Percentiles rank a stretch among this genome's conserved stretches.
These are phyloP conservation scores for Boletus bicolor DNA, from an alignment of 768 basidiomycete genomes.

Conservation along the genomic window DNA sequence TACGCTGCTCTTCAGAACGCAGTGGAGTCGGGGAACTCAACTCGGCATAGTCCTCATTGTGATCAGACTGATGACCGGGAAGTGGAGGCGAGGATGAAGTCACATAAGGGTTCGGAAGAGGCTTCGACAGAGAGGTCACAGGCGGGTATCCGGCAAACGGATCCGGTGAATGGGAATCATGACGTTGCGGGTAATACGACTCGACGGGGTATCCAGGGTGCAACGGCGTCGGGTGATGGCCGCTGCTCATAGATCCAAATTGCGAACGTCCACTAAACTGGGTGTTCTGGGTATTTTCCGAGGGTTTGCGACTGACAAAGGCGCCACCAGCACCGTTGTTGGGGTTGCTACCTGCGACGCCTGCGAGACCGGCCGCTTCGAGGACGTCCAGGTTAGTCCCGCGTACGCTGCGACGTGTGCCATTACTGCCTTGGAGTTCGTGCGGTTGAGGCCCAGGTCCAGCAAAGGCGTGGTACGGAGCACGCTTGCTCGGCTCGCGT, in stretches of 20 bases:
- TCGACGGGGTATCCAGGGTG: slow-evolving; percentile 29
- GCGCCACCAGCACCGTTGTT: slow-evolving; percentile 2
- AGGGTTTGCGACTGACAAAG: slow-evolving; percentile 23
- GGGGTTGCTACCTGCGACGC: not conserved
- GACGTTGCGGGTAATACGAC: slow-evolving; percentile 23
- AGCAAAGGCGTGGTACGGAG: slow-evolving; percentile 41
- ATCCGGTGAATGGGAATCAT: slow-evolving; percentile 20
- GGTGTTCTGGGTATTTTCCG: slow-evolving; percentile 26
- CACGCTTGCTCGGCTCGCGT: slow-evolving; percentile 27
- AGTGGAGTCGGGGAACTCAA: slow-evolving; percentile 2
- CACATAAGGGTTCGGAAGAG: slow-evolving; percentile 24
- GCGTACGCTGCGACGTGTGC: slow-evolving; percentile 20
- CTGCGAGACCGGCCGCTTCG: slow-evolving; percentile 27
- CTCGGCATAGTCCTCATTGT: slow-evolving; percentile 10
- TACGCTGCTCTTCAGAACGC: slow-evolving; percentile 20
- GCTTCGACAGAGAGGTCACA: not conserved
- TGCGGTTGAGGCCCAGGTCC: slow-evolving; percentile 27
- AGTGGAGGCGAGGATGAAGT: slow-evolving; percentile 8
- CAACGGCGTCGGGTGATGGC: slow-evolving; percentile 12
- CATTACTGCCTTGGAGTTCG: slow-evolving; percentile 12
- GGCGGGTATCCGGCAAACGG: slow-evolving; percentile 32
- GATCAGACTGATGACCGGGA: slow-evolving; percentile 12
- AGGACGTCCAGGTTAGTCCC: slow-evolving; percentile 25
- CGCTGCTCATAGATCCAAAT: slow-evolving; percentile 17
- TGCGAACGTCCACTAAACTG: slow-evolving; percentile 23